A percentile compares a stretch with the other conserved stretches of the same genome.
Conservation (phyloP, 2,329 filamentous ascomycete genomes). For the Periconia sp. region DNA sequence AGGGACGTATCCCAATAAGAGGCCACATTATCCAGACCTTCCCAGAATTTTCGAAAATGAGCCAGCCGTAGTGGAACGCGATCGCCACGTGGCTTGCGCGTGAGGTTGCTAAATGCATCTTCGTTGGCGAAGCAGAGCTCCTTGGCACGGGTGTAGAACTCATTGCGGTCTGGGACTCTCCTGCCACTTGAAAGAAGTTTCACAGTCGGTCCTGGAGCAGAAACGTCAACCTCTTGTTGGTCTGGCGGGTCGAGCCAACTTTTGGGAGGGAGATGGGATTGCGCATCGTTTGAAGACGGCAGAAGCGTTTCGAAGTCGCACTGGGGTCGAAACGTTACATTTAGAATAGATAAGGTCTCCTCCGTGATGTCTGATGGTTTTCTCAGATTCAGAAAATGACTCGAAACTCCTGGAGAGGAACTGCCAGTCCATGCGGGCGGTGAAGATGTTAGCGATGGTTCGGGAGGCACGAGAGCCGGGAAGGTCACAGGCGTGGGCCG, state of each 20-base stretch:
- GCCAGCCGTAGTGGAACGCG: conserved; percentile 53
- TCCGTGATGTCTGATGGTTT: conserved; percentile 46
- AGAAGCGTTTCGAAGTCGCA: conserved; percentile 46
- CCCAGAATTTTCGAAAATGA: conserved; percentile 63
- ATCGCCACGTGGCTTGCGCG: conserved; percentile 50
- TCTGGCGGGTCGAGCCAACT: conserved; percentile 35
- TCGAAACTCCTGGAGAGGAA: conserved; percentile 44
- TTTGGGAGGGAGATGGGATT: conserved; percentile 43
- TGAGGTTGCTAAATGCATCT: conserved; percentile 59
- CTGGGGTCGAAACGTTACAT: conserved; percentile 43
- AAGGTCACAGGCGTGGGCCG: conserved; percentile 55
- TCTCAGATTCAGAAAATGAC: conserved; percentile 46
- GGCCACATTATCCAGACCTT: conserved; percentile 59
- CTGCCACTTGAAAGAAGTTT: conserved; percentile 52
- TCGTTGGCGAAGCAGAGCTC: conserved; percentile 60
- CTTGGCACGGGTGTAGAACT: conserved; percentile 51
- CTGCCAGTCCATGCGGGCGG: conserved; percentile 37
- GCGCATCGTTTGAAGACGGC: conserved; percentile 32
- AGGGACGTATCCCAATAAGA: conserved; percentile 64
- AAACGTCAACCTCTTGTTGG: conserved; percentile 29
- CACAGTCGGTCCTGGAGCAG: conserved; percentile 19
- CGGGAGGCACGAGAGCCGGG: conserved; percentile 48
- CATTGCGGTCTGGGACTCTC: conserved; percentile 50
- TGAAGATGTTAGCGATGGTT: conserved; percentile 24
- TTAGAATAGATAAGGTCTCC: conserved; percentile 45